These are phyloP conservation scores for Elsinoe fawcettii DNA, from an alignment of 2,329 filamentous ascomycete species.

Conservation along the genomic window DNA sequence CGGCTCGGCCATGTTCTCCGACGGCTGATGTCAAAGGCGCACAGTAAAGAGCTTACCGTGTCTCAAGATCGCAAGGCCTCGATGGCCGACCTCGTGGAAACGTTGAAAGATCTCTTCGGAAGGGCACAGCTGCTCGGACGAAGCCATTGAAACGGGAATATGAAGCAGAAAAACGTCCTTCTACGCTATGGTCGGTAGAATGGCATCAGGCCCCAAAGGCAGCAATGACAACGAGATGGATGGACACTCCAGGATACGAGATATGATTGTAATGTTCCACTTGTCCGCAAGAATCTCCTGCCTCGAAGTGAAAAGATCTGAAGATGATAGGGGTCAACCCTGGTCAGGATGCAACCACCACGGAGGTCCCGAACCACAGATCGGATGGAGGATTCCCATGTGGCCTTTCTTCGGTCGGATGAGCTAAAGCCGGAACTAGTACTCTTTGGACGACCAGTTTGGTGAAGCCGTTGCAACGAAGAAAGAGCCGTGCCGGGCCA, in stretches of 20 bases:
- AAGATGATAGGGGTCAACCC: not conserved
- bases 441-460: not conserved
- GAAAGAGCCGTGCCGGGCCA: not conserved
- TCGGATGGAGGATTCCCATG: slow-evolving; percentile 5
- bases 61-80: not conserved
- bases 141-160: slow-evolving; percentile 5
- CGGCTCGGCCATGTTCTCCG: not conserved
- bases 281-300: not conserved
- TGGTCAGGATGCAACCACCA: slow-evolving; percentile 10
- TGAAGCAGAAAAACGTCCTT: slow-evolving; percentile 4
- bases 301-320: not conserved
- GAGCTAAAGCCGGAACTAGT: not conserved
- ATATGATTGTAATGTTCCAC: not conserved
- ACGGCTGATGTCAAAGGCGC: not conserved
- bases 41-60: not conserved
- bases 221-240: slow-evolving; percentile 3
- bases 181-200: not conserved
- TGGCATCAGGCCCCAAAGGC: not conserved
- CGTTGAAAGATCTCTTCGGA: not conserved
- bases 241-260: not conserved
- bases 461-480: slow-evolving; percentile 11
- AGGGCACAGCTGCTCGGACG: not conserved
- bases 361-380: not conserved
- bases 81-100: slow-evolving; percentile 1
- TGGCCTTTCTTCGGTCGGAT: not conserved